phyloP scores from a whole-genome alignment of 106 monocot genomes.

The Platanthera zijinensis region DNA sequence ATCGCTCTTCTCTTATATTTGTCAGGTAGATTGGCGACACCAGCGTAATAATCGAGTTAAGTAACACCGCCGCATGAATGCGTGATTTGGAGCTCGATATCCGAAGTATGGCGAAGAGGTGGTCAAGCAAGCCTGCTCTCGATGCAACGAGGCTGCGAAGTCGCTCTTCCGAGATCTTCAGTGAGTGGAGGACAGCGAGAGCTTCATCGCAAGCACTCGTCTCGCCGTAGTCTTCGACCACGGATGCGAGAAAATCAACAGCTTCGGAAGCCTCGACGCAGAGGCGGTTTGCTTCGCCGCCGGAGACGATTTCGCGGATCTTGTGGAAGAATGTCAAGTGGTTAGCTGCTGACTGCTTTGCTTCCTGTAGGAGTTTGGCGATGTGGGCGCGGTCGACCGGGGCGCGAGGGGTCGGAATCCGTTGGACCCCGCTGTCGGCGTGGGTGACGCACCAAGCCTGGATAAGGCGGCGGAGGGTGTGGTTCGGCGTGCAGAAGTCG shows the following conservation, averaged over 20 bases:
- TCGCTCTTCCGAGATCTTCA: conserved; percentile 26
- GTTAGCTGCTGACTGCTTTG: not conserved
- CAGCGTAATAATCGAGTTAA: conserved; percentile 23
- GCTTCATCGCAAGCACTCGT: conserved; percentile 32
- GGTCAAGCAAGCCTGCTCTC: conserved; percentile 16
- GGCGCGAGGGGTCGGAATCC: conserved; percentile 13
- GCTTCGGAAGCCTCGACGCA: conserved; percentile 31
- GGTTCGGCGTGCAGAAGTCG: conserved; percentile 18
- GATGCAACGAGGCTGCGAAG: conserved; percentile 13
- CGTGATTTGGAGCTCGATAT: conserved; percentile 26
- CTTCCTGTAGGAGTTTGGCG: not conserved
- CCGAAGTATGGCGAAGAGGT: conserved; percentile 17
- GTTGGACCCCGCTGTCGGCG: not conserved
- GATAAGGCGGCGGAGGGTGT: conserved; percentile 28
- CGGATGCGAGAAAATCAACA: conserved; percentile 27
- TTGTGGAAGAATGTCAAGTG: conserved; percentile 23
- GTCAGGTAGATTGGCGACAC: conserved; percentile 14
- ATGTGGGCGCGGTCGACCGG: not conserved
- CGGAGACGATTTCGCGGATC: conserved; percentile 22
- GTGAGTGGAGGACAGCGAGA: conserved; percentile 36
- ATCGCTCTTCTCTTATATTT: conserved; percentile 13
- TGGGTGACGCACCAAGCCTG: conserved; percentile 20
- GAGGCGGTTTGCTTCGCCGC: conserved; percentile 41
- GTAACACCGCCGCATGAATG: conserved; percentile 28
- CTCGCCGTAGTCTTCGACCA: conserved; percentile 11